These are phyloP conservation scores for Plasmodium cynomolgi DNA, from an alignment of 169 alveolate genomes.

Conservation along the genomic window DNA sequence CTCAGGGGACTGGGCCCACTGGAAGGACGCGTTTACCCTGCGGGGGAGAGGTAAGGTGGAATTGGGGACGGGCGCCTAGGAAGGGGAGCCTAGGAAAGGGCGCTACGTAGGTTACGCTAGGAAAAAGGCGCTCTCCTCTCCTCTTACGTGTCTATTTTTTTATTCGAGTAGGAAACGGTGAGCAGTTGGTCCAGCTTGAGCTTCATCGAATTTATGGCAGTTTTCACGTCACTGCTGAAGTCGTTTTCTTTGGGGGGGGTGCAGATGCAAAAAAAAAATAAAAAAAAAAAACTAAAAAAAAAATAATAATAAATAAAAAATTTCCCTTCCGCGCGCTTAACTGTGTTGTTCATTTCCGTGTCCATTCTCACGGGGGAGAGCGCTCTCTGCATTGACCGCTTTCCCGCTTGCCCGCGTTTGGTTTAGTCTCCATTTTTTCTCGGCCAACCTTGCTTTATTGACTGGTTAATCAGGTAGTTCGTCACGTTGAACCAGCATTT, in stretches of 20 bases:
- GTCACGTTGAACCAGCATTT: slow-evolving; percentile 67
- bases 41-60: background rate
- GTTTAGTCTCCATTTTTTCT: background rate
- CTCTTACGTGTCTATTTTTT: slow-evolving; percentile 65
- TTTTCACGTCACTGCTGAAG: slow-evolving; percentile 48
- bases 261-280: background rate
- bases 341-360: background rate
- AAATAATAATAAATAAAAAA: background rate
- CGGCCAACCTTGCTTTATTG: slow-evolving; percentile 51
- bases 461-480: slow-evolving; percentile 35
- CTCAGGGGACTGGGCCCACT: slow-evolving; percentile 96
- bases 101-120: background rate
- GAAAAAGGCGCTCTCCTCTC: background rate
- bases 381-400: background rate
- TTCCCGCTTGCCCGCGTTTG: background rate
- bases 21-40: slow-evolving; percentile 94
- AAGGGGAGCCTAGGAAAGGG: background rate
- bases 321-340: background rate
- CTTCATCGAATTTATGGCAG: slow-evolving; percentile 29
- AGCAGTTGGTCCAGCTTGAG: slow-evolving; percentile 50
- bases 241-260: slow-evolving; percentile 31
- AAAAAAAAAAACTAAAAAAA: background rate
- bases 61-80: background rate
- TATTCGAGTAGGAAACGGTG: slow-evolving; percentile 58
- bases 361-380: background rate